Evolutionary conservation across 2,329 filamentous ascomycete species (phyloP).

Genomic region (Amesomyces nigricolor): DNA sequence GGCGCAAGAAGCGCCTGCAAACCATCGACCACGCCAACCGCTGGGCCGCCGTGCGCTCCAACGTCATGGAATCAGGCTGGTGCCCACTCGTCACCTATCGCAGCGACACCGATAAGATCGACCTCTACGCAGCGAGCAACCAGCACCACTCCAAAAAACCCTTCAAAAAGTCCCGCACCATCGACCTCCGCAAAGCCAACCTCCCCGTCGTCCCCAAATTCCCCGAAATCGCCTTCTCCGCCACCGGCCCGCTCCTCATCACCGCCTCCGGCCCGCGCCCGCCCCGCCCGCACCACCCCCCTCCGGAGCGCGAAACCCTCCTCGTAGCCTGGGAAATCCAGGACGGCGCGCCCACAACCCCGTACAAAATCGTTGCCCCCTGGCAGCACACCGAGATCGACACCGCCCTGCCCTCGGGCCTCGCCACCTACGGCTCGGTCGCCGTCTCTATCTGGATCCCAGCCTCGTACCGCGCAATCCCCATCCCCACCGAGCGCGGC

Average conservation of each 20-base stretch:
- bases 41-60: slow-evolving; percentile 35
- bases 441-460: slow-evolving; percentile 40
- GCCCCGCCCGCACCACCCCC: slow-evolving; percentile 34
- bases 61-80: slow-evolving; percentile 32
- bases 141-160: slow-evolving; percentile 34
- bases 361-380: slow-evolving; percentile 34
- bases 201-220: slow-evolving; percentile 36
- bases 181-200: slow-evolving; percentile 33
- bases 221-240: slow-evolving; percentile 37
- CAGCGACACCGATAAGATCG: slow-evolving; percentile 30
- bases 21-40: slow-evolving; percentile 35
- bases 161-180: slow-evolving; percentile 32
- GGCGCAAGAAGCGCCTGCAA: slow-evolving; percentile 36
- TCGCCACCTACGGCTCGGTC: slow-evolving; percentile 35
- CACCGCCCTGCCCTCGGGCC: slow-evolving; percentile 35
- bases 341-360: slow-evolving; percentile 27
- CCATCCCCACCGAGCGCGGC: slow-evolving; percentile 24
- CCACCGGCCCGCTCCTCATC: slow-evolving; percentile 36
- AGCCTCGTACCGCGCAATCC: slow-evolving; percentile 33
- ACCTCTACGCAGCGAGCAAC: slow-evolving; percentile 31
- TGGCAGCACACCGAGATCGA: slow-evolving; percentile 37
- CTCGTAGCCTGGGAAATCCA: slow-evolving; percentile 37
- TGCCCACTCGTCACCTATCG: slow-evolving; percentile 34
- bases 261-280: slow-evolving; percentile 37
- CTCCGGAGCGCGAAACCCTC: slow-evolving; percentile 35